Base-by-base conservation (phyloP, 768 basidiomycete species). In the Strobilomyces echinocephalus region DNA sequence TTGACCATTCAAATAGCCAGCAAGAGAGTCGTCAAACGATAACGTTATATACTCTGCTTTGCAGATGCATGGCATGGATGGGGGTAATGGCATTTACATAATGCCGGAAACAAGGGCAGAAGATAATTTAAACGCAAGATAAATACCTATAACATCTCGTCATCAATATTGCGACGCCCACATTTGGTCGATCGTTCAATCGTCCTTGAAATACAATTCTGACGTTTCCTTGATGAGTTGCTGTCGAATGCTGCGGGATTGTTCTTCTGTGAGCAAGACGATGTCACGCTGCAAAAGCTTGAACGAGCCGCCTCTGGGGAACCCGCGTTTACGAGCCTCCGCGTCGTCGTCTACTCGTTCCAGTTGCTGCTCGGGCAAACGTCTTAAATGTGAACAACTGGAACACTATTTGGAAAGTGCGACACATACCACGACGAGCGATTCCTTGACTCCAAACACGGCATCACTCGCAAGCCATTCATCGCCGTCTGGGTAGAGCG, bases 381-480 rank as follows among this genome's bases (percentile, higher is more conserved):
- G 20, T 8, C 12, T 24, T 24, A 4, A 36, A 38, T 18, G 48
- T 43, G 36, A 47, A 12, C 20, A 24, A 52, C 56, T 24, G 40
- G 31, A 46, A 43, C 21, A 8, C 38, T 1, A 33, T 21, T 8
- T 5, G 20, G 31, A 45, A 31, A 47, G 36, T 8, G 18, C 10
- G n/a, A 38, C 7, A 75, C 82, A 47, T 69, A 91, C 89, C 58
- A 90, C 80, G 18, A 91, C 77, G 26, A 94, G 74, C 7, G 86
- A 88, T 45, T 79, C 78, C 69, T 89, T 89, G 21, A 88, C 90
- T 10, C 91, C 90, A 68, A 92, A 91, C 3, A 92, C 88, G 11
- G 80, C 76, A 63, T 93, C 91, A 54, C 82, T 88, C 7, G 69
- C 69, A 21, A 92, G 55, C 61, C 79, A 91, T 3, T 73, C 66